Percentiles rank a stretch among this genome's conserved stretches.
Conservation (phyloP, 2,329 filamentous ascomycete genomes). For the Aureobasidium leucospermi region DNA sequence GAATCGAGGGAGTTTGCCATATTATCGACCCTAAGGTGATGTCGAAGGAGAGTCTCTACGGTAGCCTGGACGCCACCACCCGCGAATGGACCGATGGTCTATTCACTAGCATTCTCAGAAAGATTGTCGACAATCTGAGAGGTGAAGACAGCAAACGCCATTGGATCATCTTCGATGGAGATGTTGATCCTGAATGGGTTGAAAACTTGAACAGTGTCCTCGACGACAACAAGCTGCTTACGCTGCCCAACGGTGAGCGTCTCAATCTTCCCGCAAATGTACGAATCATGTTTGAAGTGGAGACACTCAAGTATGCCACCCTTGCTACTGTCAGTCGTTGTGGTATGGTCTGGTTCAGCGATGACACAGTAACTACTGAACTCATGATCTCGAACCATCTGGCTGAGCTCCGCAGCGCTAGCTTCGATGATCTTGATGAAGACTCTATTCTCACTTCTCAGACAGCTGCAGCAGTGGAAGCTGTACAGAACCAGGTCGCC, state of each 20-base stretch:
- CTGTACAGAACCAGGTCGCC: slow-evolving; percentile 73
- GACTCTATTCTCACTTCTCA: slow-evolving; percentile 72
- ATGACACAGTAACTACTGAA: slow-evolving; percentile 84
- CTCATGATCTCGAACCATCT: slow-evolving; percentile 95
- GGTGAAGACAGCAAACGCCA: slow-evolving; percentile 95
- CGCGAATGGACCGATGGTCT: slow-evolving; percentile 98
- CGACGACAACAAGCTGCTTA: slow-evolving; percentile 97
- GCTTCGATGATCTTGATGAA: slow-evolving; percentile 94
- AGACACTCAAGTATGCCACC: slow-evolving; percentile 94
- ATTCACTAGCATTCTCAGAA: slow-evolving; percentile 94
- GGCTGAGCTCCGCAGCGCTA: slow-evolving; percentile 68
- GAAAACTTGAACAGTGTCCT: slow-evolving; percentile 99
- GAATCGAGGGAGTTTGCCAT: slow-evolving; percentile 87
- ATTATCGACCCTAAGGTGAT: slow-evolving; percentile 99
- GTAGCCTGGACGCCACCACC: slow-evolving; percentile 90
- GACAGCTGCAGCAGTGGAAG: slow-evolving; percentile 54
- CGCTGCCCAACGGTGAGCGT: slow-evolving; percentile 94
- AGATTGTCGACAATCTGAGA: slow-evolving; percentile 97
- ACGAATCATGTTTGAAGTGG: slow-evolving; percentile 99
- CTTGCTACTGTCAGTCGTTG: slow-evolving; percentile 98
- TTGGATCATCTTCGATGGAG: slow-evolving; percentile 99
- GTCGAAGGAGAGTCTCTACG: slow-evolving; percentile 97
- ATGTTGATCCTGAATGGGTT: slow-evolving; percentile 99
- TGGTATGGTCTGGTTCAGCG: slow-evolving; percentile 99
- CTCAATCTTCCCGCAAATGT: slow-evolving; percentile 91